Conservation (phyloP, 805 yeast species). For the Blastobotrys mokoenaii region DNA sequence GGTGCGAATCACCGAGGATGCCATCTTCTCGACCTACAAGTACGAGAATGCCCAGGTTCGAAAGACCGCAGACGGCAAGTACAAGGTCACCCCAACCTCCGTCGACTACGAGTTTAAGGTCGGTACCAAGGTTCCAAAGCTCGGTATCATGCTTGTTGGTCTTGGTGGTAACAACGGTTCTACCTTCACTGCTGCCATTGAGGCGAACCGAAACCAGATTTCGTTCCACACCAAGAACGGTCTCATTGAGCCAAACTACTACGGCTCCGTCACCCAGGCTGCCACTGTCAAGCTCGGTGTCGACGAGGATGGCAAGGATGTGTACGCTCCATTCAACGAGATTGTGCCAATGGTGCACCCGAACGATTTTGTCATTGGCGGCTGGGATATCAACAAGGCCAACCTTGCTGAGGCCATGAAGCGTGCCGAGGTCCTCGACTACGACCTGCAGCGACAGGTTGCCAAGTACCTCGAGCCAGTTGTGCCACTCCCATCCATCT, state of each 20-base stretch:
- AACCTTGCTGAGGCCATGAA: conserved; percentile 71
- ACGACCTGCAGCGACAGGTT: conserved; percentile 71
- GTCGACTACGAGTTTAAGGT: conserved; percentile 79
- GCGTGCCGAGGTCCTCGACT: conserved; percentile 81
- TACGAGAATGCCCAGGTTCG: conserved; percentile 73
- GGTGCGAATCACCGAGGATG: conserved; percentile 40
- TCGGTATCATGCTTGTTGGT: conserved; percentile 87
- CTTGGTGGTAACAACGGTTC: conserved; percentile 96
- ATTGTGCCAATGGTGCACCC: conserved; percentile 84
- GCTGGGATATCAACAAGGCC: conserved; percentile 85
- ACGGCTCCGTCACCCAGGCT: conserved; percentile 90
- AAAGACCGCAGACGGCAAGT: conserved; percentile 38
- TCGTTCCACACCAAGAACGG: conserved; percentile 80
- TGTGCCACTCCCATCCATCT: conserved; percentile 73
- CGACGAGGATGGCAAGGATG: conserved; percentile 73
- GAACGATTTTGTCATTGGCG: conserved; percentile 80
- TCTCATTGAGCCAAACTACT: conserved; percentile 67
- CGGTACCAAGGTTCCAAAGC: conserved; percentile 71
- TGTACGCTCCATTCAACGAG: conserved; percentile 86
- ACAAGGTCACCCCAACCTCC: conserved; percentile 59
- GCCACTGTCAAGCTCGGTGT: conserved; percentile 86
- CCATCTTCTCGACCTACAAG: conserved; percentile 48
- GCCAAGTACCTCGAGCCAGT: conserved; percentile 50
- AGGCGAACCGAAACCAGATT: conserved; percentile 76
- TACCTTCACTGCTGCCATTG: conserved; percentile 74